Evolutionary conservation across 768 basidiomycete genomes (phyloP).

Genomic region (Suillus decipiens): DNA sequence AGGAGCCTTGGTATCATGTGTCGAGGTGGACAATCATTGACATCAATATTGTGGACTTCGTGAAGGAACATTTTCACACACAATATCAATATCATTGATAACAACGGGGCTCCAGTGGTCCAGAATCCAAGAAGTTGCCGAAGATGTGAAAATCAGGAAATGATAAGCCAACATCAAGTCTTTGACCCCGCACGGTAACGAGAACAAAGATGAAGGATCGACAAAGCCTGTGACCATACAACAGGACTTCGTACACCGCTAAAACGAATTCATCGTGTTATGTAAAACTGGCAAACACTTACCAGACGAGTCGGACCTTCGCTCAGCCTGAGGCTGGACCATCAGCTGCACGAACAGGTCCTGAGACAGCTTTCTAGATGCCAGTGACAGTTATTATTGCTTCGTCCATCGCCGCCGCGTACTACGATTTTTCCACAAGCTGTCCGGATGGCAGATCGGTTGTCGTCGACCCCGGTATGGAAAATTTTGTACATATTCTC

Average conservation of each 20-base stretch:
- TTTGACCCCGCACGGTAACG: not conserved
- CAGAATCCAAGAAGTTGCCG: not conserved
- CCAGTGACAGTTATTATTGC: not conserved
- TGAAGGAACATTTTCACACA: not conserved
- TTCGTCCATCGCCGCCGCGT: not conserved
- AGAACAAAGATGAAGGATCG: not conserved
- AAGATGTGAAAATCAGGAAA: not conserved
- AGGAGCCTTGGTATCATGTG: no score
- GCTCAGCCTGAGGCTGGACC: not conserved
- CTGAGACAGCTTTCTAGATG: not conserved
- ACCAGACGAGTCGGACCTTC: no score
- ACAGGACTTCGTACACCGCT: not conserved
- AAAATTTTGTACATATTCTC: not conserved
- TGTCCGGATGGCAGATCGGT: not conserved
- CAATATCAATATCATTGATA: not conserved
- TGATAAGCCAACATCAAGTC: not conserved
- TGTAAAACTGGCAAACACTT: not conserved
- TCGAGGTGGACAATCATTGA: no score
- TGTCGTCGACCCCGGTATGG: no score
- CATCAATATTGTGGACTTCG: not conserved
- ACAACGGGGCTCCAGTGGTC: not conserved
- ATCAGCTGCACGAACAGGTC: not conserved
- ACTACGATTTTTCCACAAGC: not conserved
- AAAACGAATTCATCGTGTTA: not conserved
- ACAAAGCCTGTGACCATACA: not conserved